Base-by-base conservation (phyloP, 2,329 filamentous ascomycete genomes). In the Hyphodiscus sp. region DNA sequence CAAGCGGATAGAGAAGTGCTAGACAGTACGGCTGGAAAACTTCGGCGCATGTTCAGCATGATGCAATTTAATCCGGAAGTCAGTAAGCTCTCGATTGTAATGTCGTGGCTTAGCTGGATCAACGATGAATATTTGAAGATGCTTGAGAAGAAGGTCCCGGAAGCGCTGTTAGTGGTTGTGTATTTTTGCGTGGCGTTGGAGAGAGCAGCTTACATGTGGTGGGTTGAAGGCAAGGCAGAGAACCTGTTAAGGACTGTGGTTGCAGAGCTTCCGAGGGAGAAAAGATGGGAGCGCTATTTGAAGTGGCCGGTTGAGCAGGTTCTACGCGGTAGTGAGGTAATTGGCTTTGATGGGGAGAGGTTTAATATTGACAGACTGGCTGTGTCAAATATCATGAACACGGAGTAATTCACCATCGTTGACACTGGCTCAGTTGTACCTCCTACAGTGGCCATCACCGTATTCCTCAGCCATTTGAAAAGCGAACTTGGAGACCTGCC, bases 161-260 rank as follows among this genome's bases (percentile, higher is more conserved):
- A 71, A 54, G 69, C 70, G 6, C 47, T 73, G 49, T 56, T 73
- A 19, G 63, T 72, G 33, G 63, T 71, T 4, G 65, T 65, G 13
- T 65, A 70, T 57, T 73, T 70, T 55, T 72, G 69, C 53, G 67
- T 70, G 38, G 60, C 68, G 9, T 53, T 76, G 50, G 69, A 73
- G 58, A 61, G 63, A 18, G 44, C 72, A 29, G 65, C 67, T 13
- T 52, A 65, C 20, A 57, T 67, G 43, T 76, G 73, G 71, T 76
- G 73, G 73, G 69, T 73, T 61, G 63, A 69, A 2, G 70, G 73
- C 13, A 74, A 73, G 67, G 69, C 69, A 4, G 61, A 62, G 38
- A 67, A 68, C 43, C 56, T 75, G n/a, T 58, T 75, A 19, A 60
- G 58, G 42, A 68, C 68, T 33, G 65, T 74, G 41, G 49, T 65